Evolutionary conservation across 2,329 filamentous ascomycete species (phyloP).

Genomic region (Rhynchosporium secalis): DNA sequence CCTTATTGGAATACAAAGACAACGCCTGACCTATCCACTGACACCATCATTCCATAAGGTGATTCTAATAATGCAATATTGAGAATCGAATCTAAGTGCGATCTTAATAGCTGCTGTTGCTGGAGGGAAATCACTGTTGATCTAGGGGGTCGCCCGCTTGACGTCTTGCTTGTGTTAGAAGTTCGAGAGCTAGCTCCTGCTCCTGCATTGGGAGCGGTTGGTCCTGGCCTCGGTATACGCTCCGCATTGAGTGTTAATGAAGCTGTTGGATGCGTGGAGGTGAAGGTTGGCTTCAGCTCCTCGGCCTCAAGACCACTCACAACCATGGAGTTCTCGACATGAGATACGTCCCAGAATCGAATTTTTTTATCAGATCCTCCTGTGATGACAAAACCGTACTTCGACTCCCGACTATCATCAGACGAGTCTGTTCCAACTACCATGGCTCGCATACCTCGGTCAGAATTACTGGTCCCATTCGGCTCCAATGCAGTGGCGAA

Average conservation of each 20-base stretch:
- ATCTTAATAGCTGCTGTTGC: slow-evolving; percentile 81
- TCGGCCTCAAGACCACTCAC: slow-evolving; percentile 76
- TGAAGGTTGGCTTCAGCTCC: slow-evolving; percentile 73
- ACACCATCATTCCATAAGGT: slow-evolving; percentile 91
- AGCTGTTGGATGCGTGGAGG: slow-evolving; percentile 60
- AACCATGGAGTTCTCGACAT: slow-evolving; percentile 74
- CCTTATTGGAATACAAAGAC: slow-evolving; percentile 71
- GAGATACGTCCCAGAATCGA: slow-evolving; percentile 87
- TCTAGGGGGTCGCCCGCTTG: slow-evolving; percentile 56
- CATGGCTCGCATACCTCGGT: slow-evolving; percentile 74
- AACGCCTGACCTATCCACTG: slow-evolving; percentile 83
- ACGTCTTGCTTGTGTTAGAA: slow-evolving; percentile 33
- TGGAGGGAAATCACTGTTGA: slow-evolving; percentile 84
- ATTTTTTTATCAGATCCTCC: slow-evolving; percentile 88
- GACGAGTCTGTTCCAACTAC: slow-evolving; percentile 68
- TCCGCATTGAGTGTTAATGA: slow-evolving; percentile 68
- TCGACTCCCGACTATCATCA: slow-evolving; percentile 70
- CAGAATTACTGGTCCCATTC: slow-evolving; percentile 52
- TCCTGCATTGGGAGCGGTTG: slow-evolving; percentile 38
- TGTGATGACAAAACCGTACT: slow-evolving; percentile 81
- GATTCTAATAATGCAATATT: slow-evolving; percentile 86
- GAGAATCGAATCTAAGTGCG: slow-evolving; percentile 83
- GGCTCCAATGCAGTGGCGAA: slow-evolving; percentile 76
- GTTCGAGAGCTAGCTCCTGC: slow-evolving; percentile 37
- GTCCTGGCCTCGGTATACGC: slow-evolving; percentile 36